Base-by-base conservation (phyloP, 2,329 filamentous ascomycete genomes). In the Nemania sp. region DNA sequence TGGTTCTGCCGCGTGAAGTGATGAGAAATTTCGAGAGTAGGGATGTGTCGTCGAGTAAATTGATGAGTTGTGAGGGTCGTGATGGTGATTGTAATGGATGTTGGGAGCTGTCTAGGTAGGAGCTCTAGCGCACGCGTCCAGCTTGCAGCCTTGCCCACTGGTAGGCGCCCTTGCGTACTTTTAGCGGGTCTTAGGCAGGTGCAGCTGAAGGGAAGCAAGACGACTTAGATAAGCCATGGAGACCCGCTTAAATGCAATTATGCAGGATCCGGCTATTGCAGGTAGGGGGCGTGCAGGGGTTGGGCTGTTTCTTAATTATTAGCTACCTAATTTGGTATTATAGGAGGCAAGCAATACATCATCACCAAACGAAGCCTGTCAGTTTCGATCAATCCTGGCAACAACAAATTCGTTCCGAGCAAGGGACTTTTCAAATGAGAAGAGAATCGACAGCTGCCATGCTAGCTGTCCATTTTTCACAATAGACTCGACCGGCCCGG, bases 141-240 rank as follows among this genome's bases (percentile, higher is more conserved):
- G 68, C 76, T 78, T 76, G 78, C 71, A 79, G 78, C 79, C 80
- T 81, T 80, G 74, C n/a, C 4, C 28, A 28, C 26, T 6, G 11
- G 26, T 11, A 28, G 26, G 26, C 11, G 26, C 26, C 26, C 6
- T 28, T 47, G 23, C 36, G 24, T 48, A n/a, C 22, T 19, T 34
- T 20, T 33, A 34, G 41, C 47, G 43, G 52, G 47, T 40, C 44
- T 44, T 31, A 12, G 15, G 31, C 43, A 66, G 61, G 64, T 62
- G 62, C 65, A 64, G 63, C 64, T 66, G n/a, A n/a, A n/a, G n/a
- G n/a, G n/a, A n/a, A n/a, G n/a, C 8, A 28, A n/a, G 33, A 59
- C 64, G 62, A 64, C 61, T 63, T 61, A 64, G 52, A 7, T 26
- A 43, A 28, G 24, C 40, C 11, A 6, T 6, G 7, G n/a, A n/a